phyloP scores from a whole-genome alignment of 257 asterid species.

The Nicotiana tomentosiformis region DNA sequence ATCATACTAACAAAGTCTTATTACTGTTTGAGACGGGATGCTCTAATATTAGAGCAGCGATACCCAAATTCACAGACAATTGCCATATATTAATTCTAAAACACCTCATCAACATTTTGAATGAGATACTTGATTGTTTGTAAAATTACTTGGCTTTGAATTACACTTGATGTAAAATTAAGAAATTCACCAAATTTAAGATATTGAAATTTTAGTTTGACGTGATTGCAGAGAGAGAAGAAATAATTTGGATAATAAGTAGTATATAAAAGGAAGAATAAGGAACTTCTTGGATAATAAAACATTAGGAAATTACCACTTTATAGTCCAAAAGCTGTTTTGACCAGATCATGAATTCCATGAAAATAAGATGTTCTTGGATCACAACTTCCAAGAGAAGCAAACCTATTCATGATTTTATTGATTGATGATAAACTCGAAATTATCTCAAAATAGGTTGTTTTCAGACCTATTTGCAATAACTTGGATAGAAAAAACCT shows the following conservation, averaged over 20 bases:
- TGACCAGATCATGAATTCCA: not conserved
- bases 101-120: not conserved
- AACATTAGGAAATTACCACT: not conserved
- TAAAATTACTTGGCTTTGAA: not conserved
- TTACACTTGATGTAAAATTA: not conserved
- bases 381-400: not conserved
- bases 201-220: not conserved
- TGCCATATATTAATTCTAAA: not conserved
- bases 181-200: constrained; percentile 8
- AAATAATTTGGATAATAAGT: not conserved
- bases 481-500: not conserved
- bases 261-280: not conserved
- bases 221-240: not conserved
- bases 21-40: not conserved
- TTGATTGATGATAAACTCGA: not conserved
- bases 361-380: not conserved
- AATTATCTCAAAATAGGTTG: not conserved
- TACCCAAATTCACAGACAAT: constrained; percentile 6
- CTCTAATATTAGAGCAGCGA: not conserved
- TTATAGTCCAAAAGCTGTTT: not conserved
- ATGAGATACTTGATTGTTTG: not conserved
- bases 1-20: not conserved
- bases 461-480: not conserved
- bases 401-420: not conserved
- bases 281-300: not conserved